phyloP scores from a whole-genome alignment of 2,329 filamentous ascomycete genomes.

The Colletotrichum cordylinicola region DNA sequence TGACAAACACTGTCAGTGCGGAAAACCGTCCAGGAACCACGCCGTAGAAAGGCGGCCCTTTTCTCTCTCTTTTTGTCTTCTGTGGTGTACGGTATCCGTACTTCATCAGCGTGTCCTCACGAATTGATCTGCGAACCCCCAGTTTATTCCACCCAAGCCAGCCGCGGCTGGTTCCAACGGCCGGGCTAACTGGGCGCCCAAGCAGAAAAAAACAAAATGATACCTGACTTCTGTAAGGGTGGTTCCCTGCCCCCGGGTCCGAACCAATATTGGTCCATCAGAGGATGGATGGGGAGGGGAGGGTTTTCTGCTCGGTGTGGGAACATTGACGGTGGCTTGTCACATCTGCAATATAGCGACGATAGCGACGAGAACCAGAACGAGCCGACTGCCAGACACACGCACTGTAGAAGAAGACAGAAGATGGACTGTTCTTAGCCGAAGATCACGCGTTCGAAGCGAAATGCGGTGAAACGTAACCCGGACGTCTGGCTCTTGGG shows the following conservation, averaged over 20 bases:
- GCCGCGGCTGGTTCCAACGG: not conserved
- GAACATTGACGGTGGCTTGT: not conserved
- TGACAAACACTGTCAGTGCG: constrained; percentile 1
- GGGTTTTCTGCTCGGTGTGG: not conserved
- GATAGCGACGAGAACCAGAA: not conserved
- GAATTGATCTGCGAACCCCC: not conserved
- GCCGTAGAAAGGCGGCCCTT: not conserved
- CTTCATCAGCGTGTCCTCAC: not conserved
- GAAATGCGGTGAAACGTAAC: constrained; percentile 16
- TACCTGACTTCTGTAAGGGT: not conserved
- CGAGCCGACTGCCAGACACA: not conserved
- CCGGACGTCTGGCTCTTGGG: constrained; percentile 5
- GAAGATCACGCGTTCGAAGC: not conserved
- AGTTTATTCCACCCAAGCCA: not conserved
- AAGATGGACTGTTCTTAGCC: not conserved
- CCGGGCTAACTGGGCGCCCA: not conserved
- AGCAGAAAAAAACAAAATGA: not conserved
- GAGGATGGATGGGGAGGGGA: not conserved
- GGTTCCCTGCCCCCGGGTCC: not conserved
- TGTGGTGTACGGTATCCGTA: not conserved
- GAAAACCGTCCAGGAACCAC: not conserved
- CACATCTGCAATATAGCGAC: not conserved
- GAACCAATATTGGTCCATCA: not conserved
- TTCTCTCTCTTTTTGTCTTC: not conserved
- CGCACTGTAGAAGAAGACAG: not conserved